These are phyloP conservation scores for Oleoguttula mirabilis DNA, from an alignment of 495 filamentous ascomycete species.

Conservation along the genomic window DNA sequence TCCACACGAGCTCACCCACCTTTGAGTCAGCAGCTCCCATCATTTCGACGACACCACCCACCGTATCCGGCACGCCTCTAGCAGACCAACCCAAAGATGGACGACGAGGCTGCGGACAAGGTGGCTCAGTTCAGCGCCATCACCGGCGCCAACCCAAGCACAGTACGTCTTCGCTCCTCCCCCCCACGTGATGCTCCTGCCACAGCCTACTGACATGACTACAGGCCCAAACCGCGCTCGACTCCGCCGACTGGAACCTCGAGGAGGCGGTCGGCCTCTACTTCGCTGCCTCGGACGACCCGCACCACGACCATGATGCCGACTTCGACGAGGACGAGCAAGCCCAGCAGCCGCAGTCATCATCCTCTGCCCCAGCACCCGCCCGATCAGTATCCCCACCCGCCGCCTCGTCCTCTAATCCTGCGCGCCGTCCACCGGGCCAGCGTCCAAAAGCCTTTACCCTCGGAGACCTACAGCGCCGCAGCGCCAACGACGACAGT, in stretches of 20 bases:
- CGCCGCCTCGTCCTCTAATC: background rate
- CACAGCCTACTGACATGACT: constrained; percentile 3
- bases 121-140: constrained; percentile 63
- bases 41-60: too few relatives aligned
- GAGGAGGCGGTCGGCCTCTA: constrained; percentile 54
- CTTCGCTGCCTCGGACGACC: constrained; percentile 55
- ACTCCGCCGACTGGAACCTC: constrained; percentile 57
- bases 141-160: constrained; percentile 50
- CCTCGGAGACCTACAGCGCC: constrained; percentile 39
- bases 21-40: too few relatives aligned
- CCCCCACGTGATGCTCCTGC: constrained; percentile 4
- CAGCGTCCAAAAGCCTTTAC: constrained; percentile 42
- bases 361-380: background rate
- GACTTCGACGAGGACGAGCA: constrained; percentile 18
- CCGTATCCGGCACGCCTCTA: too few relatives aligned
- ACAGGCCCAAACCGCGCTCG: constrained; percentile 62
- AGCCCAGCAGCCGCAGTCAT: constrained; percentile 5
- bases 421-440: background rate
- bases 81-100: too few relatives aligned
- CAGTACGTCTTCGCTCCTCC: constrained; percentile 41
- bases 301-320: constrained; percentile 6
- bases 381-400: background rate
- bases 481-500: constrained; percentile 40
- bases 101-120: constrained; percentile 51
- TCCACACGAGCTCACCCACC: too few relatives aligned